Conservation (phyloP, 2,329 filamentous ascomycete genomes). For the Lasiodiplodia citricola region DNA sequence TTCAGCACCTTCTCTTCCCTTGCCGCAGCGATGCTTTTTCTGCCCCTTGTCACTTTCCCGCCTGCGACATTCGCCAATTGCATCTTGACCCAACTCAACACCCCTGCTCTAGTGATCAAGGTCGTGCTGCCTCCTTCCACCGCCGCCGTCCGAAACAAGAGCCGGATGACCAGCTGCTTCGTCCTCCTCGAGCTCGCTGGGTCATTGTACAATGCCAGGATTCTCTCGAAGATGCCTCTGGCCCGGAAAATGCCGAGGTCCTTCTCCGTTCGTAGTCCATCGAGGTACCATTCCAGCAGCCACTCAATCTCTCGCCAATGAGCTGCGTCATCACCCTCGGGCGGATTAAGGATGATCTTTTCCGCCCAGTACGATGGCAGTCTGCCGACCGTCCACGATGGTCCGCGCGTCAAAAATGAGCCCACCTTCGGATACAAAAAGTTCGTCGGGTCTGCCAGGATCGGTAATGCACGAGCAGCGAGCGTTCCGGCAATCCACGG, state of each 20-base stretch:
- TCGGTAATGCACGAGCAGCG: constrained; percentile 69
- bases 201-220: constrained; percentile 72
- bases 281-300: constrained; percentile 74
- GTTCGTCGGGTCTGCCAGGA: constrained; percentile 78
- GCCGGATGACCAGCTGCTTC: constrained; percentile 65
- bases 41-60: constrained; percentile 26
- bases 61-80: constrained; percentile 50
- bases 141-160: constrained; percentile 69
- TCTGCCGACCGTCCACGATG: constrained; percentile 70
- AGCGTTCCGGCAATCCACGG: constrained; percentile 80
- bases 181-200: constrained; percentile 66
- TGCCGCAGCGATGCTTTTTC: constrained; percentile 42
- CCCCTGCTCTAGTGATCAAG: constrained; percentile 76
- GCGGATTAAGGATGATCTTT: constrained; percentile 74
- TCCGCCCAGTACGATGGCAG: constrained; percentile 67
- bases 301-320: constrained; percentile 76
- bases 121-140: constrained; percentile 77
- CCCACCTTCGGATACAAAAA: constrained; percentile 87
- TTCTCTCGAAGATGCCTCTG: constrained; percentile 73
- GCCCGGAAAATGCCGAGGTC: constrained; percentile 67
- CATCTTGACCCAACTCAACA: constrained; percentile 75
- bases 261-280: constrained; percentile 63
- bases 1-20: constrained; percentile 56
- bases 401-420: constrained; percentile 77
- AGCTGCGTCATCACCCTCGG: constrained; percentile 74